Evolutionary conservation across 2,329 filamentous ascomycete species (phyloP), one percentile per base, ranked within the genome.

Genomic region (Alternaria sp.): DNA sequence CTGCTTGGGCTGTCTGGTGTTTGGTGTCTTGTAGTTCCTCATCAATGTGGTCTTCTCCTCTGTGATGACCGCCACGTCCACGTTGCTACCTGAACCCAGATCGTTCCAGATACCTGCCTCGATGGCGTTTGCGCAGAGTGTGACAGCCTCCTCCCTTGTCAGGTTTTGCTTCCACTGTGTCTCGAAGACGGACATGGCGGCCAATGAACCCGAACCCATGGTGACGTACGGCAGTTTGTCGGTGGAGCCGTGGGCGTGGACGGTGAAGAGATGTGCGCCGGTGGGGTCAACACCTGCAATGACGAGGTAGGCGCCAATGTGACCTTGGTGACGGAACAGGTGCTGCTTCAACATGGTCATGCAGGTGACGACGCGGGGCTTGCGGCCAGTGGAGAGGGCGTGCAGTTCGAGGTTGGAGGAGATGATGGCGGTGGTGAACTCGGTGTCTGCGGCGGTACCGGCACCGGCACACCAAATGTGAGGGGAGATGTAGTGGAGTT

Each of bases 331-430:
- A 74, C 92, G 90, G 91, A 99, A 99, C 65, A 99, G 92, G 81
- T 99, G 95, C 84, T 99, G 95, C 86, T 99, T 99, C 68, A 99
- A 90, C 85, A 99, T 90, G 53, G 95, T 99, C 95, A 99, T 99
- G 86, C 94, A 97, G 65, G 95, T 99, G 70, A 97, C 94, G 72
- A 99, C 96, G 78, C 95, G 93, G 62, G 95, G 94, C 82, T 95
- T 93, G 80, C 95, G 94, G 81, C 94, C 94, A 30, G 95, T 98
- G 58, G 93, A 97, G 74, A 99, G 90, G 57, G 94, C 88, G 85
- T 99, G 95, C 63, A 99, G 90, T 85, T 99, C 95, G 79, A 99
- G 91, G 84, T 98, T 95, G 68, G 95, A 99, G 76, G 94, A 97
- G 85, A 98, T 97, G 81, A 99, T 90, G 78, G 94, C 92, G 62